phyloP scores from a whole-genome alignment of 768 basidiomycete genomes.

The Amanita thiersii region DNA sequence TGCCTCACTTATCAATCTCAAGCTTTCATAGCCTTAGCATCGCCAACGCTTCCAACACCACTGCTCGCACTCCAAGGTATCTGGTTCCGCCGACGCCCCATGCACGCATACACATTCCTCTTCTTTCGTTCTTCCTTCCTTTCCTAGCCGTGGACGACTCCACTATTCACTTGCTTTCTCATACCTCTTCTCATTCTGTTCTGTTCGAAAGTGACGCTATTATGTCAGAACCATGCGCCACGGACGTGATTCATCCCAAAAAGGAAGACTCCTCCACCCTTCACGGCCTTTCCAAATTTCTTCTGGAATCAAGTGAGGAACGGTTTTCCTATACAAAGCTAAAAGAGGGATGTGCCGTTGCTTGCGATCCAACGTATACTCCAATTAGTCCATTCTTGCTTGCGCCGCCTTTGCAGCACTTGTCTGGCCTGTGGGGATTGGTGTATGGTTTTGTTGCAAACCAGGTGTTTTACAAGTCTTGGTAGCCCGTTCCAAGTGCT shows the following conservation, averaged over 20 bases:
- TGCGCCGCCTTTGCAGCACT: neutral
- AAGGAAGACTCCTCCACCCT: too few species aligned
- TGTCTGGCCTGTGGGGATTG: neutral
- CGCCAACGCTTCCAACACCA: neutral
- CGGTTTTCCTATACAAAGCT: neutral
- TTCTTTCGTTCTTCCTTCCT: slow-evolving; percentile 27
- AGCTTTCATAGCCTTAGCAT: slow-evolving; percentile 6
- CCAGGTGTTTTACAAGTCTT: neutral
- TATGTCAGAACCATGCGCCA: slow-evolving; percentile 1
- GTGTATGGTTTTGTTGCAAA: slow-evolving; percentile 1
- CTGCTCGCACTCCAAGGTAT: neutral
- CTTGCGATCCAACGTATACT: neutral
- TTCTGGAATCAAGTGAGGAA: neutral
- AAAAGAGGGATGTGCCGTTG: slow-evolving; percentile 1
- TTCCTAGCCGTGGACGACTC: slow-evolving; percentile 29
- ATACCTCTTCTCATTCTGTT: slow-evolving; percentile 20
- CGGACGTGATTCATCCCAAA: neutral
- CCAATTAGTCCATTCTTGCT: neutral
- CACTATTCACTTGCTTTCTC: slow-evolving; percentile 26
- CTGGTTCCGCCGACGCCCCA: slow-evolving; percentile 14
- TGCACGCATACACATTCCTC: slow-evolving; percentile 24
- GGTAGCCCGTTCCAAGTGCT: neutral
- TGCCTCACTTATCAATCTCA: too few species aligned
- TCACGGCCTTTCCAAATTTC: neutral
- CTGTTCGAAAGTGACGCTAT: slow-evolving; percentile 20